These are phyloP conservation scores for Lentinus tigrinus DNA, from an alignment of 768 basidiomycete species.

Conservation along the genomic window DNA sequence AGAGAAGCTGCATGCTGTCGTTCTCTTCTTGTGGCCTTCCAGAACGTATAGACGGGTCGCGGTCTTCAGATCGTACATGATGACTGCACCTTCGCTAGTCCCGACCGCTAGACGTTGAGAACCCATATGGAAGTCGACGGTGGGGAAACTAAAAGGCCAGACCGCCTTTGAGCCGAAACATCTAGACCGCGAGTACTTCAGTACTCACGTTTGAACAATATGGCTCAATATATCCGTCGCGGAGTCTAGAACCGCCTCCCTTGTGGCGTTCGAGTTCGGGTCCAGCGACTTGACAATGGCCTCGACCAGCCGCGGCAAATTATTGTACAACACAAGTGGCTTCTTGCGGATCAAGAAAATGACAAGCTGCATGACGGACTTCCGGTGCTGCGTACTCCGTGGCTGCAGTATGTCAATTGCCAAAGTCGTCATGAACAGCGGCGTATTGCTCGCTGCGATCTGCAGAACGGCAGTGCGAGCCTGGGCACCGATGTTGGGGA, in stretches of 20 bases:
- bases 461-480: slow-evolving; percentile 83
- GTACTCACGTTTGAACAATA: slow-evolving; percentile 84
- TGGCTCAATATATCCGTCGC: slow-evolving; percentile 94
- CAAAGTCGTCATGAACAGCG: slow-evolving; percentile 92
- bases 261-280: slow-evolving; percentile 73
- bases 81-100: slow-evolving; percentile 88
- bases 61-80: slow-evolving; percentile 96
- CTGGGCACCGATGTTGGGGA: slow-evolving; percentile 71
- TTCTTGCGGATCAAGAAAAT: slow-evolving; percentile 94
- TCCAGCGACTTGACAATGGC: slow-evolving; percentile 96
- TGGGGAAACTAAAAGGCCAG: slow-evolving; percentile 64
- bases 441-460: slow-evolving; percentile 80
- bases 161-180: not conserved
- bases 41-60: slow-evolving; percentile 94
- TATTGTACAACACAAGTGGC: slow-evolving; percentile 80
- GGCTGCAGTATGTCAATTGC: slow-evolving; percentile 86
- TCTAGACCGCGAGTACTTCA: not conserved
- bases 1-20: slow-evolving; percentile 87
- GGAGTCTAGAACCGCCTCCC: slow-evolving; percentile 84
- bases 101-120: slow-evolving; percentile 91
- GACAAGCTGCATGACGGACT: slow-evolving; percentile 88
- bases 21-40: slow-evolving; percentile 81
- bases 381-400: slow-evolving; percentile 71
- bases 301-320: slow-evolving; percentile 83
- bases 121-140: slow-evolving; percentile 88